These are phyloP conservation scores for Sapria himalayana DNA, from an alignment of 345 rosid species.

Conservation along the genomic window DNA sequence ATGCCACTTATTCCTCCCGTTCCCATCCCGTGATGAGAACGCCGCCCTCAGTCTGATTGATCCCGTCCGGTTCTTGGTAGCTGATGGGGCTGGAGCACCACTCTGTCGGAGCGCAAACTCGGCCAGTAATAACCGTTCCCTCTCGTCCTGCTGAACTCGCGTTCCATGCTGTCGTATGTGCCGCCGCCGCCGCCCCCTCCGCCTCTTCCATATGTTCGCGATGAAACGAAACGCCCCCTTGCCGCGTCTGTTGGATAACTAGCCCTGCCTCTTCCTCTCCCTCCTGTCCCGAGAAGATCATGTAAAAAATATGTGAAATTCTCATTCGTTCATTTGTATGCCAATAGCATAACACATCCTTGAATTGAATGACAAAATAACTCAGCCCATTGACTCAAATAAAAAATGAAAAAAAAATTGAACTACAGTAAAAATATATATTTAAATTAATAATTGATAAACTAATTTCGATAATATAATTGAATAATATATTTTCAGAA, in stretches of 20 bases:
- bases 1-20: too few relatives aligned
- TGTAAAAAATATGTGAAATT: too few relatives aligned
- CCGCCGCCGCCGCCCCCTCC: conserved; percentile 20
- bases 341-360: too few relatives aligned
- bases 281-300: conserved; percentile 17
- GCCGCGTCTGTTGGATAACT: conserved; percentile 24
- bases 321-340: too few relatives aligned
- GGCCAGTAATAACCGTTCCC: conserved; percentile 34
- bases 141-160: conserved; percentile 26
- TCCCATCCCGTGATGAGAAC: too few relatives aligned
- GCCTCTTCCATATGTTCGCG: conserved; percentile 24
- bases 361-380: too few relatives aligned
- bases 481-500: too few relatives aligned
- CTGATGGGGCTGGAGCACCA: conserved; percentile 16
- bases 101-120: conserved; percentile 20
- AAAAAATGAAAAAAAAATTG: too few relatives aligned
- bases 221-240: conserved; percentile 26
- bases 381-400: too few relatives aligned
- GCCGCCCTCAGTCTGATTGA: conserved; percentile 10
- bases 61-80: conserved; percentile 14
- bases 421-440: too few relatives aligned
- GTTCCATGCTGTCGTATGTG: conserved; percentile 20
- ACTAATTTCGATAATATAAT: too few relatives aligned
- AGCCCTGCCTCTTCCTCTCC: conserved; percentile 40
- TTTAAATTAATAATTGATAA: too few relatives aligned